phyloP scores from a whole-genome alignment of 129 eudicot genomes.

The Escallonia rubra region DNA sequence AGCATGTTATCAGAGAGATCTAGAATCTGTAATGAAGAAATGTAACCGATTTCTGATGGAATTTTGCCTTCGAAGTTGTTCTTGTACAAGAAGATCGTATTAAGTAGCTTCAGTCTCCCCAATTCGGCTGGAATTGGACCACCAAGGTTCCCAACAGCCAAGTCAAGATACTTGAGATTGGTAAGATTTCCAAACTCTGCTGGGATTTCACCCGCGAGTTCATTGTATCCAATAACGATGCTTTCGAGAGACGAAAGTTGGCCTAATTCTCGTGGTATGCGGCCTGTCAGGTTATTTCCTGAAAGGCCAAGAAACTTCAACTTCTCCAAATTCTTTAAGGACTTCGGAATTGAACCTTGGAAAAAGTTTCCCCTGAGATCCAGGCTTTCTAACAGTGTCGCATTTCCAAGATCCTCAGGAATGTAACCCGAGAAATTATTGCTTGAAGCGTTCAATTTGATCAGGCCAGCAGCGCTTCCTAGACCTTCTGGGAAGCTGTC shows the following conservation, averaged over 20 bases:
- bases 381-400: conserved; percentile 48
- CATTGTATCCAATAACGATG: conserved; percentile 75
- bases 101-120: conserved; percentile 41
- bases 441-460: conserved; percentile 57
- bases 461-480: conserved; percentile 42
- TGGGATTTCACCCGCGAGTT: conserved; percentile 62
- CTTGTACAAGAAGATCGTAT: conserved; percentile 55
- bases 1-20: conserved; percentile 78
- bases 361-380: conserved; percentile 88
- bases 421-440: conserved; percentile 77
- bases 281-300: conserved; percentile 68
- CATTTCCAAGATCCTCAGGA: conserved; percentile 67
- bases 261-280: conserved; percentile 57
- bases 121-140: conserved; percentile 65
- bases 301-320: conserved; percentile 78
- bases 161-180: conserved; percentile 74
- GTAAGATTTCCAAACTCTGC: conserved; percentile 71
- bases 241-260: conserved; percentile 66
- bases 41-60: conserved; percentile 50
- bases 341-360: conserved; percentile 60
- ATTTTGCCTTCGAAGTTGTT: conserved; percentile 58
- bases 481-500: conserved; percentile 64
- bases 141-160: conserved; percentile 66
- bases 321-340: conserved; percentile 45
- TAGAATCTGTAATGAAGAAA: conserved; percentile 39